A percentile compares a stretch with the other conserved stretches of the same genome.
Evolutionary conservation across 805 yeast species (phyloP).

Genomic region (Dipodascopsis tothii): DNA sequence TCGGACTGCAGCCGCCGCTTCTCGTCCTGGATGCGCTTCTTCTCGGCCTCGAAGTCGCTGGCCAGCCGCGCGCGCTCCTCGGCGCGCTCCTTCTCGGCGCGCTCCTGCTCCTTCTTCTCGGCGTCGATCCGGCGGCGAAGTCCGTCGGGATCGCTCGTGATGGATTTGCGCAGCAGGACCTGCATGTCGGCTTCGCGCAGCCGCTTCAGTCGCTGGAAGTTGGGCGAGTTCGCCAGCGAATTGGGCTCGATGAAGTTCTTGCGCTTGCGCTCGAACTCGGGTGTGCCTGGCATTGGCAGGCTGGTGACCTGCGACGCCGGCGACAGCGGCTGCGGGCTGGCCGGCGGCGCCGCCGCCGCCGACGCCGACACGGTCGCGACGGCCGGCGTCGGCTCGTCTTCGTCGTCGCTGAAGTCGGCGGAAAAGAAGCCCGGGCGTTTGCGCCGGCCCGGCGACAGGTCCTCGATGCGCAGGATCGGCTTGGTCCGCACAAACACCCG

Average conservation of each 20-base stretch:
- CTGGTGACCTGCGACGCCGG: too few species aligned
- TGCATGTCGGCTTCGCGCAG: constrained; percentile 2
- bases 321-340: neutral
- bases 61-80: neutral
- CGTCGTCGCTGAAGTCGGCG: constrained; percentile 31
- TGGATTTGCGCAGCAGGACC: constrained; percentile 4
- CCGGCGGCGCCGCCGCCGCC: neutral
- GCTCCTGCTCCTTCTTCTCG: constrained; percentile 6
- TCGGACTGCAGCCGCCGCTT: neutral
- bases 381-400: constrained; percentile 17
- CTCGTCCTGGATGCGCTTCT: neutral
- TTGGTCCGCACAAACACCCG: too few species aligned
- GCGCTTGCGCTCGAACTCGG: constrained; percentile 6
- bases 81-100: neutral
- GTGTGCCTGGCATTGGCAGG: neutral
- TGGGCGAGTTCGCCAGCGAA: constrained; percentile 2
- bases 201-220: neutral
- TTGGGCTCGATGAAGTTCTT: constrained; percentile 11
- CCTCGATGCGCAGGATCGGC: too few species aligned
- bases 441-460: constrained; percentile 25
- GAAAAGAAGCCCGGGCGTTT: constrained; percentile 32
- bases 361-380: neutral
- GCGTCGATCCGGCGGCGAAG: constrained; percentile 13
- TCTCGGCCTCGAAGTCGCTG: neutral
- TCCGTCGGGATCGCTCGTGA: constrained; percentile 16